Evolutionary conservation across 345 rosid species (phyloP).

Genomic region (Abelmoschus esculentus): DNA sequence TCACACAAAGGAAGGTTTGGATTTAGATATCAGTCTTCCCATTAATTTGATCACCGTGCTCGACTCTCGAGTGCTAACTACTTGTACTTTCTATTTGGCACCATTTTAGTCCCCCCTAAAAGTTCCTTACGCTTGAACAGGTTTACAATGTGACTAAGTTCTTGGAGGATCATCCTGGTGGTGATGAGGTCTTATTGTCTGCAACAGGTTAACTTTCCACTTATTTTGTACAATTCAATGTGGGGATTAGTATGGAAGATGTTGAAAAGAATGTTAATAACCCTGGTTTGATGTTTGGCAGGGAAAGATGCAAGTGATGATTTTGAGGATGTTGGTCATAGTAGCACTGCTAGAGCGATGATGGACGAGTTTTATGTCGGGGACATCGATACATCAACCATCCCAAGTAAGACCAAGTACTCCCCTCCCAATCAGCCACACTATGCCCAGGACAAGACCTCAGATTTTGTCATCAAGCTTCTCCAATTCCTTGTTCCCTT

Average conservation of each 20-base stretch:
- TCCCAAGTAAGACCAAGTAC: constrained; percentile 47
- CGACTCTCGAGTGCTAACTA: neutral
- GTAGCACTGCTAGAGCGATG: constrained; percentile 73
- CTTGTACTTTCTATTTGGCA: neutral
- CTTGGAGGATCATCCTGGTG: constrained; percentile 82
- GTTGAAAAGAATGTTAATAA: neutral
- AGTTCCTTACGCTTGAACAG: constrained; percentile 24
- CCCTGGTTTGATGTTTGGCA: constrained; percentile 13
- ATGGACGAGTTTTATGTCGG: constrained; percentile 77
- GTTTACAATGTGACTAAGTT: constrained; percentile 70
- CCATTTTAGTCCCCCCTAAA: neutral
- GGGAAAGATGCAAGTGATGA: constrained; percentile 95
- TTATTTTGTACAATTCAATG: neutral
- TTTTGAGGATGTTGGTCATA: constrained; percentile 93
- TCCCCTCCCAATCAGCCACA: constrained; percentile 60
- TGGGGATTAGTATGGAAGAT: neutral
- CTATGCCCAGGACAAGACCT: constrained; percentile 69
- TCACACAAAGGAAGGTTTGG: neutral
- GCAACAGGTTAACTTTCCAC: constrained; percentile 38
- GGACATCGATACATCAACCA: constrained; percentile 53
- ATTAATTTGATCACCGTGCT: neutral
- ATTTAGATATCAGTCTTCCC: neutral
- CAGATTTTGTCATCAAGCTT: constrained; percentile 58
- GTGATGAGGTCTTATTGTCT: constrained; percentile 63
- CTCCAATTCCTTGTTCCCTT: constrained; percentile 92